Conservation (phyloP, 1,284 basidiomycete species). For the Paramarasmius palmivorus region DNA sequence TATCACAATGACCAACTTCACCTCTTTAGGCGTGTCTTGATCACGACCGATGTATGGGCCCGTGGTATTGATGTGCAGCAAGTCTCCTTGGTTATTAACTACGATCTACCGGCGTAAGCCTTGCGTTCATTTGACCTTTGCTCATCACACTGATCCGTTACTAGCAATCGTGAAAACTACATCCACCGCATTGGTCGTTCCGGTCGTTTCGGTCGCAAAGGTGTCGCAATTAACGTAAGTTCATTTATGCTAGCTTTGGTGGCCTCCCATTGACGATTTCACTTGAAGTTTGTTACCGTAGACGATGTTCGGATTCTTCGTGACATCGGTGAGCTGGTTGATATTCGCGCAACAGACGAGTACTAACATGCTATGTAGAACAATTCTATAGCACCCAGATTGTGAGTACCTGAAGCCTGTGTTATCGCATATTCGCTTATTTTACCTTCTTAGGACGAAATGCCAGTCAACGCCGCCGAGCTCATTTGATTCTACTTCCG, state of each 20-base stretch:
- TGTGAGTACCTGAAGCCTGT: constrained; percentile 85
- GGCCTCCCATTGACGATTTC: constrained; percentile 3
- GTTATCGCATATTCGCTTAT: constrained; percentile 22
- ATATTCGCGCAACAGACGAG: constrained; percentile 19
- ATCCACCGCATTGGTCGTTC: constrained; percentile 97
- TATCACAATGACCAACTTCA: constrained; percentile 6
- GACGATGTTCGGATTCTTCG: constrained; percentile 90
- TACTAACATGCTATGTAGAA: constrained; percentile 44
- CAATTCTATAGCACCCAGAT: constrained; percentile 90
- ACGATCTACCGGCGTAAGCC: constrained; percentile 88
- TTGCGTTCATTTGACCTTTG: constrained; percentile 10
- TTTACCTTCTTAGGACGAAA: constrained; percentile 71
- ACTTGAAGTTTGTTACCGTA: constrained; percentile 80
- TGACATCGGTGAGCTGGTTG: constrained; percentile 79
- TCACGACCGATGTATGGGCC: constrained; percentile 98
- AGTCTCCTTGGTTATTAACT: constrained; percentile 98
- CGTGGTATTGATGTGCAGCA: constrained; percentile 99
- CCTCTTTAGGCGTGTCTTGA: constrained; percentile 77
- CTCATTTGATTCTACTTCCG: constrained; percentile 54
- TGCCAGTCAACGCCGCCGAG: constrained; percentile 91
- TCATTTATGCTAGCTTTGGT: constrained; percentile 6
- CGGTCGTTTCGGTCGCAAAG: constrained; percentile 93
- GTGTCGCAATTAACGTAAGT: constrained; percentile 87
- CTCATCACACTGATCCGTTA: constrained; percentile 18
- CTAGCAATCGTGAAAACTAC: constrained; percentile 95